phyloP scores from a whole-genome alignment of 805 yeast species.

The Spathaspora hagerdaliae region DNA sequence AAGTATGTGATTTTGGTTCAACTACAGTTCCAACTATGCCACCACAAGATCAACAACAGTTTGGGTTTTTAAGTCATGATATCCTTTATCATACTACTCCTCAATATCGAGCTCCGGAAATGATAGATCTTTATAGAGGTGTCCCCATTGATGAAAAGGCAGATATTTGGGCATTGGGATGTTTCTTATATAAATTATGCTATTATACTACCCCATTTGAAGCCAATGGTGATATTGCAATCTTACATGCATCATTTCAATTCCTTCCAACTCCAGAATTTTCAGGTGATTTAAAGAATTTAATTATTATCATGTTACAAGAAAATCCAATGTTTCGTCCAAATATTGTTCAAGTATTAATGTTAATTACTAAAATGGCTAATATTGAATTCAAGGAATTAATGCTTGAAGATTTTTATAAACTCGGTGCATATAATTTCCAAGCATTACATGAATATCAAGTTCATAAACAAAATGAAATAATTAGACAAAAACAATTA shows the following conservation, averaged over 20 bases:
- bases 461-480: conserved; percentile 29
- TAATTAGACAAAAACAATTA: conserved; percentile 31
- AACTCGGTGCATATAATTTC: conserved; percentile 52
- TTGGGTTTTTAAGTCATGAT: conserved; percentile 76
- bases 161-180: conserved; percentile 96
- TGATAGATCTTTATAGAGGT: conserved; percentile 84
- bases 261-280: conserved; percentile 70
- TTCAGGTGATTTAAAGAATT: conserved; percentile 66
- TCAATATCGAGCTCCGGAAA: conserved; percentile 93
- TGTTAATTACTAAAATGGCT: conserved; percentile 54
- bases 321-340: conserved; percentile 84
- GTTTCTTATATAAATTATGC: conserved; percentile 83
- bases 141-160: conserved; percentile 86
- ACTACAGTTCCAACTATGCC: conserved; percentile 65
- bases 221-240: conserved; percentile 79
- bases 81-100: conserved; percentile 90
- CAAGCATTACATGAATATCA: conserved; percentile 54
- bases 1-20: conserved; percentile 92
- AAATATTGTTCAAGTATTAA: conserved; percentile 77
- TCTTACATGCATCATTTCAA: conserved; percentile 75
- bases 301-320: conserved; percentile 75
- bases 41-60: conserved; percentile 71
- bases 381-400: conserved; percentile 24
- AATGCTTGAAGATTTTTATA: conserved; percentile 42
- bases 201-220: conserved; percentile 96